Evolutionary conservation across 768 basidiomycete species (phyloP).

Genomic region (Saitozyma sp.): DNA sequence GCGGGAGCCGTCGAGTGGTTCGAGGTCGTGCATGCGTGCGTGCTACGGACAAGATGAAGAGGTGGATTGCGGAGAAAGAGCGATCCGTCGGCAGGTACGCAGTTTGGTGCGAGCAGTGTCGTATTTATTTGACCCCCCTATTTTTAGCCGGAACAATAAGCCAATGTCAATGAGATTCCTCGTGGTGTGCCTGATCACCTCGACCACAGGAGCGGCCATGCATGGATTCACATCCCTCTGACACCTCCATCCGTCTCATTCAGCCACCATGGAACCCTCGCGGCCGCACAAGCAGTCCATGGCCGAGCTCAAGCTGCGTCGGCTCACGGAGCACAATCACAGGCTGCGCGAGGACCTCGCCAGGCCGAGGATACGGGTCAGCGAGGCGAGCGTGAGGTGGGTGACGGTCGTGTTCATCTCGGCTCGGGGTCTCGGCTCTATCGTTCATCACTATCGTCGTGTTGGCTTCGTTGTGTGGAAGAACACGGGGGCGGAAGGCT

Average conservation of each 20-base stretch:
- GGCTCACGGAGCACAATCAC: slow-evolving; percentile 91
- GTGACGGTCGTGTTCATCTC: slow-evolving; percentile 37
- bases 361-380: slow-evolving; percentile 83
- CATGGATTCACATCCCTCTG: background rate
- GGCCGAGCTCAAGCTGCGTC: slow-evolving; percentile 93
- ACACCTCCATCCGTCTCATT: background rate
- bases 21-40: background rate
- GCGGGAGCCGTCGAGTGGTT: background rate
- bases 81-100: no score
- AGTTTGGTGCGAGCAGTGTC: background rate
- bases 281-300: slow-evolving; percentile 74
- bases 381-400: slow-evolving; percentile 84
- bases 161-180: background rate
- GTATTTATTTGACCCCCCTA: background rate
- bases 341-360: slow-evolving; percentile 84
- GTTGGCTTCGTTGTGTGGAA: background rate
- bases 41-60: background rate
- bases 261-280: slow-evolving; percentile 19
- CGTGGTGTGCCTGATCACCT: no score
- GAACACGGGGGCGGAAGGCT: background rate
- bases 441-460: no score
- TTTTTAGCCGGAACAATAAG: background rate
- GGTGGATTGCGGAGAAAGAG: background rate
- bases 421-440: no score
- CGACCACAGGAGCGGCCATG: background rate